Evolutionary conservation across 2,329 filamentous ascomycete species (phyloP), one percentile per base, ranked within the genome.

Genomic region (Biscogniauxia mediterranea): DNA sequence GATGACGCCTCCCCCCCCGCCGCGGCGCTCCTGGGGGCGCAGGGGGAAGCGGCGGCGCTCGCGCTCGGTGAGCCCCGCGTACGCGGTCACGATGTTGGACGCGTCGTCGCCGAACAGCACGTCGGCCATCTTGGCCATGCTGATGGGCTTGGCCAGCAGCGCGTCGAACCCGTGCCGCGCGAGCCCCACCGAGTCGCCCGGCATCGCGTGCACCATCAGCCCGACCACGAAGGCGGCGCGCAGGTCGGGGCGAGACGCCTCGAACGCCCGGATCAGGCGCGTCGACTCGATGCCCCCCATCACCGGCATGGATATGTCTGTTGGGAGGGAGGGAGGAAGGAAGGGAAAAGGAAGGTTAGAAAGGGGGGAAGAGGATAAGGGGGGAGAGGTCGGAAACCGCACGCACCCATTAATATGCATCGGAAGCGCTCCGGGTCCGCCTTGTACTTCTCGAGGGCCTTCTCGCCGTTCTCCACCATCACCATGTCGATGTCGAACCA

Each of bases 321-420:
- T n/a, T 13, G 38, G 15, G 6, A 46, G 38, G 32, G 13, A 9
- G 8, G 32, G 13, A 2, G 32, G 2, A 38, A 38, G 32, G 32
- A 11, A 6, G 32, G 3, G 2, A 13, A 5, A 32, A n/a, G 38
- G 17, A 17, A 19, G n/a, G n/a, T 52, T n/a, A 46, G 57, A n/a
- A 19, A 21, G 15, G 52, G 20, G 11, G 11, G 20, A 38, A 52
- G 9, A 56, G 38, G 57, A 28, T 28, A 5, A 42, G 25, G 28
- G 15, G 21, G 55, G 42, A 28, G 63, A 65, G 61, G 23, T 23
- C 69, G n/a, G n/a, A n/a, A n/a, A n/a, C n/a, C n/a, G n/a, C n/a
- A n/a, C n/a, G n/a, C n/a, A 75, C 75, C 81, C 80, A 84, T 84
- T 21, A 83, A 76, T 2, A 84, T 76, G 51, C 82, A 76, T 49